These are phyloP conservation scores for Malus orientalis DNA, from an alignment of 306 rosid species.

Conservation along the genomic window DNA sequence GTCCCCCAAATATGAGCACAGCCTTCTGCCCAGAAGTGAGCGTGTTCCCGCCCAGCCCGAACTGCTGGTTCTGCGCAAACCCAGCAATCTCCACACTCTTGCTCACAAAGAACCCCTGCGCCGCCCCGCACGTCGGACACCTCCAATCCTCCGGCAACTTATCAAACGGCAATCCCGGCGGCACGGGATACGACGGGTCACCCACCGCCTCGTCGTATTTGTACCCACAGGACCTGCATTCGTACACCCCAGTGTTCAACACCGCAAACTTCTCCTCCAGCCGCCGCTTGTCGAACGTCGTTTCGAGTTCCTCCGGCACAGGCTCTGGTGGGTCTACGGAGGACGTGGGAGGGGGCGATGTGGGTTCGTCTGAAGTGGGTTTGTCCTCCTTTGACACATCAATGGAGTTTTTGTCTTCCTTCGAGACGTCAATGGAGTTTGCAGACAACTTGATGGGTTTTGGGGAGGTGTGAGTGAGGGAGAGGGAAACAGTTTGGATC, in stretches of 20 bases:
- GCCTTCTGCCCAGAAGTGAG: conserved; percentile 89
- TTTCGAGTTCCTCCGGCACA: not conserved
- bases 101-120: conserved; percentile 68
- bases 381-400: conserved; percentile 73
- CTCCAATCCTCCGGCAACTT: conserved; percentile 93
- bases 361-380: conserved; percentile 35
- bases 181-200: conserved; percentile 73
- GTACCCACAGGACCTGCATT: conserved; percentile 93
- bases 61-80: conserved; percentile 91
- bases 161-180: conserved; percentile 69
- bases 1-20: conserved; percentile 66
- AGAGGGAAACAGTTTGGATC: conserved; percentile 12
- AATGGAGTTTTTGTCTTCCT: conserved; percentile 44
- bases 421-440: conserved; percentile 62
- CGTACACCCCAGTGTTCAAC: conserved; percentile 75
- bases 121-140: conserved; percentile 96
- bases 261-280: conserved; percentile 91
- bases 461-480: conserved; percentile 4
- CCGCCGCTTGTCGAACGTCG: conserved; percentile 43
- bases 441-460: conserved; percentile 23
- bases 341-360: conserved; percentile 4
- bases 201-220: conserved; percentile 80
- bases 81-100: conserved; percentile 95
- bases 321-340: not conserved
- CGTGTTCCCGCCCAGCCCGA: conserved; percentile 80